phyloP scores from a whole-genome alignment of 768 basidiomycete genomes.

The Lyophyllum shimeji region DNA sequence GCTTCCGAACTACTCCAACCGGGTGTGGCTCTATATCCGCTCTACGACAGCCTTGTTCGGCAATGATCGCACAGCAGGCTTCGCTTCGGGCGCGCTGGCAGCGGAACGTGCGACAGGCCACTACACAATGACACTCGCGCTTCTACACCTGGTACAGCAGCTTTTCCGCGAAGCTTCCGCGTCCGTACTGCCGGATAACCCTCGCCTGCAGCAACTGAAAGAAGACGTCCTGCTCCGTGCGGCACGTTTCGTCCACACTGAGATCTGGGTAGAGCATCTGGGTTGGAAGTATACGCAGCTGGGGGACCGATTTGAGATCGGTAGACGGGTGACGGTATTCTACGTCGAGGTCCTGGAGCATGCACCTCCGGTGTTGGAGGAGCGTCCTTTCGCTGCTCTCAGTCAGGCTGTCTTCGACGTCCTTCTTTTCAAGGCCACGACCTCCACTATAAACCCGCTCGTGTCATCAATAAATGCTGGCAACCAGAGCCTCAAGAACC shows the following conservation, averaged over 20 bases:
- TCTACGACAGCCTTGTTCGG: slow-evolving; percentile 79
- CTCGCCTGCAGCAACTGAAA: slow-evolving; percentile 69
- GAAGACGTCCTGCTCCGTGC: slow-evolving; percentile 84
- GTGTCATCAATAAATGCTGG: slow-evolving; percentile 69
- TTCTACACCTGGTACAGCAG: slow-evolving; percentile 74
- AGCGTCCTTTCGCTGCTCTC: slow-evolving; percentile 58
- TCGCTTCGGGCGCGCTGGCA: slow-evolving; percentile 65
- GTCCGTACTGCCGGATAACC: slow-evolving; percentile 55
- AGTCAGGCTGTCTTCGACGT: slow-evolving; percentile 68
- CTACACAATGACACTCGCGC: slow-evolving; percentile 80
- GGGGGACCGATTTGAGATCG: slow-evolving; percentile 84
- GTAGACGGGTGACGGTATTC: slow-evolving; percentile 60
- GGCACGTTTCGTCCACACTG: slow-evolving; percentile 74
- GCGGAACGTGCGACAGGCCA: slow-evolving; percentile 69
- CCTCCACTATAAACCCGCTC: slow-evolving; percentile 79
- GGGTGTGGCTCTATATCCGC: slow-evolving; percentile 87
- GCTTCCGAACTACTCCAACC: slow-evolving; percentile 71
- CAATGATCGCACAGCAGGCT: slow-evolving; percentile 51
- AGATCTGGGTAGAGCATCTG: slow-evolving; percentile 85
- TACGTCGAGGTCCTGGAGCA: slow-evolving; percentile 69
- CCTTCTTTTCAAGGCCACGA: slow-evolving; percentile 72
- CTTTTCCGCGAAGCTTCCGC: slow-evolving; percentile 73
- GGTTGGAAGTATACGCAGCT: slow-evolving; percentile 86
- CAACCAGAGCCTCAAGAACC: slow-evolving; percentile 52
- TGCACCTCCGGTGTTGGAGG: slow-evolving; percentile 51